Evolutionary conservation across 2,329 filamentous ascomycete genomes (phyloP), one percentile per base, ranked within the genome.

Genomic region (Cryphonectria parasitica): DNA sequence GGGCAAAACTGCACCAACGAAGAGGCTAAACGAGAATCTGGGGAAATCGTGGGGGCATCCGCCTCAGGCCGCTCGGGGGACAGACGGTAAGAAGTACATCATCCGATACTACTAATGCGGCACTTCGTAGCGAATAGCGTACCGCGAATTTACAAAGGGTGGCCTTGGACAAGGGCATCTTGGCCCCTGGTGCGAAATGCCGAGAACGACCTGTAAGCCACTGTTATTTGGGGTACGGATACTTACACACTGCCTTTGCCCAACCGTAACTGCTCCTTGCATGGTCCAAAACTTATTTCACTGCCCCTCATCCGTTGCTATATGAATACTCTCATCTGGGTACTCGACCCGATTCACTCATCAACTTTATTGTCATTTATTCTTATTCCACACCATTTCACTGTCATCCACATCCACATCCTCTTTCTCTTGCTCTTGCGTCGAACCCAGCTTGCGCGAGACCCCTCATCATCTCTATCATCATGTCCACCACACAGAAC

Each of bases 401-500:
- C 19, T 15, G n/a, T 5, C 34, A 17, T 34, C 19, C 25, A 3
- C 25, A 11, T 34, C 19, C 60, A 3, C 25, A 11, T 34, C 19
- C 60, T 41, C 34, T 2, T 19, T 25, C 34, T 19, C 22, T 15
- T 25, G 6, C 4, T 34, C n/a, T 3, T 31, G 15, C 39, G 2
- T 61, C 2, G 2, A 61, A 45, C n/a, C 13, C 28, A 31, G 39
- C 28, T 45, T 45, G n/a, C 5, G 5, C 58, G 28, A 11, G 28
- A 11, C 19, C 43, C 43, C 17, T 22, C 43, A 22, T 8, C 43
- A 49, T 49, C 17, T 2, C 8, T 7, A 49, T 49, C 41, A 43
- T 34, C 36, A 70, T 70, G 68, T 67, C 68, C 36, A 43, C 58
- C 11, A 17, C 64, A 54, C 34, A 45, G 36, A 45, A 36, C 62